Conservation (phyloP, 179 eudicot species). For the Silene vulgaris region DNA sequence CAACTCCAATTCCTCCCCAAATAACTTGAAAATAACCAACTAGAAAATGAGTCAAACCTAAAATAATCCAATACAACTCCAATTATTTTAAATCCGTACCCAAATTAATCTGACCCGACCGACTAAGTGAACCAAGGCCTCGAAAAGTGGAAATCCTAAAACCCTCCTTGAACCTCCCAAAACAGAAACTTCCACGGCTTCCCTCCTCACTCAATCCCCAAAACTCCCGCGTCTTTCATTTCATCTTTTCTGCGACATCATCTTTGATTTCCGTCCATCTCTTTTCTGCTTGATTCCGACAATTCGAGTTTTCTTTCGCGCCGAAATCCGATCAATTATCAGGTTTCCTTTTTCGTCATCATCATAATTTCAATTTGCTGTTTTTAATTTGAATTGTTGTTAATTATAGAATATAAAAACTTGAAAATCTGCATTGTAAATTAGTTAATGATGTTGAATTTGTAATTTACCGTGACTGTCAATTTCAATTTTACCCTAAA, state of each 20-base stretch:
- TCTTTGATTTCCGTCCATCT: not conserved
- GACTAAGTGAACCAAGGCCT: no score
- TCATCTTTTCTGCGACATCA: not conserved
- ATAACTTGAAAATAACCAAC: no score
- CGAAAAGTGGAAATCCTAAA: no score
- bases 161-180: no score
- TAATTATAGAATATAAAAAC: not conserved
- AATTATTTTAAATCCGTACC: no score
- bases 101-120: no score
- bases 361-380: not conserved
- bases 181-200: no score
- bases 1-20: no score
- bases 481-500: not conserved
- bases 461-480: not conserved
- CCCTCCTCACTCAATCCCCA: not conserved
- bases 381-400: not conserved
- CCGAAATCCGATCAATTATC: not conserved
- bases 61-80: no score
- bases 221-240: slow-evolving; percentile 8
- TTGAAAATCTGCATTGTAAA: not conserved
- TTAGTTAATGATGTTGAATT: not conserved
- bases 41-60: no score
- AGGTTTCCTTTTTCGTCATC: not conserved
- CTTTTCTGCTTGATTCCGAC: not conserved
- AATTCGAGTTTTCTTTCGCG: not conserved